Evolutionary conservation across 768 basidiomycete genomes (phyloP).

Genomic region (Podaxis sp.): DNA sequence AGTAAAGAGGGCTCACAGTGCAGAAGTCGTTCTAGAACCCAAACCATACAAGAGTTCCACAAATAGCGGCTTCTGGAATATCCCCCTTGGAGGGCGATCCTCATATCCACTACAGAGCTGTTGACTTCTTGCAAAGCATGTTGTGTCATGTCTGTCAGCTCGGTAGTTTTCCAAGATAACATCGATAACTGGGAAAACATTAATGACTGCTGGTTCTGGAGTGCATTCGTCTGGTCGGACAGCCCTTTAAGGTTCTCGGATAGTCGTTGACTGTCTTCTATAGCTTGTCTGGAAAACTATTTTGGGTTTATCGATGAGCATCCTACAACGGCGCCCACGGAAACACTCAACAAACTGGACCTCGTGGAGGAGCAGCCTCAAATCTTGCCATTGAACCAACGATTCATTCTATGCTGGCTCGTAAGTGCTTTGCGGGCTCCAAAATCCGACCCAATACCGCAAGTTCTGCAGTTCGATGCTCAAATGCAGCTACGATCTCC

Average conservation of each 20-base stretch:
- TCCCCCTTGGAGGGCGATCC: neutral
- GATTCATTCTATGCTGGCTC: neutral
- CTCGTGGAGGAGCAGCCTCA: neutral
- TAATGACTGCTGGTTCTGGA: conserved; percentile 4
- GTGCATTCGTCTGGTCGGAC: neutral
- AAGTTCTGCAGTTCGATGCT: neutral
- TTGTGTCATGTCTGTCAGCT: neutral
- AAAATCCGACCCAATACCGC: neutral
- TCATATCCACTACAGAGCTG: neutral
- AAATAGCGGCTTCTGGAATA: neutral
- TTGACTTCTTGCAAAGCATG: conserved; percentile 3
- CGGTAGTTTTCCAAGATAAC: conserved; percentile 1
- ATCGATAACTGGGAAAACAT: conserved; percentile 5
- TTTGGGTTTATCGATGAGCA: neutral
- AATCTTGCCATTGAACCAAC: conserved; percentile 2
- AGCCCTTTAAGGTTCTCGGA: neutral
- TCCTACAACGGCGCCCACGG: neutral
- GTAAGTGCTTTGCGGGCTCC: neutral
- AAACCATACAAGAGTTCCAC: conserved; percentile 3
- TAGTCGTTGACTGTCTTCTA: neutral
- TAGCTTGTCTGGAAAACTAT: neutral
- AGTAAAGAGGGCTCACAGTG: conserved; percentile 2
- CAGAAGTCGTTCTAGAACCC: conserved; percentile 1
- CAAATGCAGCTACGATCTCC: neutral
- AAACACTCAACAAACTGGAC: conserved; percentile 4